Evolutionary conservation across 345 rosid genomes (phyloP).

Genomic region (Linum tenue): DNA sequence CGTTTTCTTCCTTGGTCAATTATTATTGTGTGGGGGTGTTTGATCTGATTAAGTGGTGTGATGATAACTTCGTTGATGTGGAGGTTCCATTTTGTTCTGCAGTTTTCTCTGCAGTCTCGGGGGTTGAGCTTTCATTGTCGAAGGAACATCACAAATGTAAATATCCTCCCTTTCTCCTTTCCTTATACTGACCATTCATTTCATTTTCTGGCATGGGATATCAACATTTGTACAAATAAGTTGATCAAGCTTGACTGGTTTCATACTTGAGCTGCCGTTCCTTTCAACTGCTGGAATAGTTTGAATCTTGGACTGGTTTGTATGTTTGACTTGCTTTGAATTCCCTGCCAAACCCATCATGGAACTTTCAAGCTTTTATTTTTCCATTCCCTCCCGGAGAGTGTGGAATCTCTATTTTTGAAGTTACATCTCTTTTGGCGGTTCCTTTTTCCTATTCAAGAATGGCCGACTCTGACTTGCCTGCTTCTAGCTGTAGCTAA

Average conservation of each 20-base stretch:
- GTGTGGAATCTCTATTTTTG: no score
- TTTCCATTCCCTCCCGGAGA: no score
- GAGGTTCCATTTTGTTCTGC: constrained; percentile 12
- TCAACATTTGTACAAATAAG: neutral
- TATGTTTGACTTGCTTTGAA: constrained; percentile 1
- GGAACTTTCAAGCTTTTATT: no score
- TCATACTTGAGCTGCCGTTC: neutral
- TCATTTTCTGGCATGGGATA: constrained; percentile 1
- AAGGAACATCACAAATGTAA: constrained; percentile 79
- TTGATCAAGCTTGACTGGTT: neutral
- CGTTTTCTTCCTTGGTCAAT: neutral
- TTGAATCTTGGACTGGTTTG: neutral
- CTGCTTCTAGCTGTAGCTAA: no score
- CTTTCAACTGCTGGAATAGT: neutral
- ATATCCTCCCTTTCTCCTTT: constrained; percentile 11
- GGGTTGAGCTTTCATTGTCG: constrained; percentile 69
- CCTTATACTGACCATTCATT: neutral
- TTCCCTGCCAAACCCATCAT: no score
- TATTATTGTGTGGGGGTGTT: constrained; percentile 7
- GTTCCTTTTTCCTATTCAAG: no score
- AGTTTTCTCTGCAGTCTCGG: constrained; percentile 92
- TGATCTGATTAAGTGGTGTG: no score
- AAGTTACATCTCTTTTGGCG: no score
- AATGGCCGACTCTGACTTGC: no score
- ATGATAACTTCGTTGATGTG: no score